phyloP scores from a whole-genome alignment of 192 early-diverging fungal genomes.

The Coemansia sp. region DNA sequence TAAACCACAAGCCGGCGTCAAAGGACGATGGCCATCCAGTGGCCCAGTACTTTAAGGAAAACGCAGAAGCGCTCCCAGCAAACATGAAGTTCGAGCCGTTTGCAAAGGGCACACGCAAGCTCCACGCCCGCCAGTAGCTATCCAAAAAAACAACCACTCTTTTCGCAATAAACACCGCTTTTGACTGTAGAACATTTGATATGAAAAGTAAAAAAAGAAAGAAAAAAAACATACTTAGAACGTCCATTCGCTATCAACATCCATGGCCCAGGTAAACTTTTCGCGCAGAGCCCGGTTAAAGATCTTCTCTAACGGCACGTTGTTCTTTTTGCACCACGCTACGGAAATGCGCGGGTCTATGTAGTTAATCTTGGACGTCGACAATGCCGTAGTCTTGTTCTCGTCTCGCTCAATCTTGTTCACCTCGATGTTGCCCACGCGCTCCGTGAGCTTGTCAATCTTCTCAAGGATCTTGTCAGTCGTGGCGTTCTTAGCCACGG shows the following conservation, averaged over 20 bases:
- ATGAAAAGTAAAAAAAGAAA: neutral
- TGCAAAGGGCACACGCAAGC: conserved; percentile 32
- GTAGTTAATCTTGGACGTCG: conserved; percentile 98
- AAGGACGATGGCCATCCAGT: conserved; percentile 47
- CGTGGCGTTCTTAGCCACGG: conserved; percentile 36
- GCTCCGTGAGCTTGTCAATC: conserved; percentile 67
- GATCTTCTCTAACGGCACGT: conserved; percentile 91
- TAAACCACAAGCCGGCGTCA: conserved; percentile 24
- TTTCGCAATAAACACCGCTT: neutral
- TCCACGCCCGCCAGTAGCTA: conserved; percentile 42
- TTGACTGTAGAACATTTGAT: neutral
- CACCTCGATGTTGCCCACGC: conserved; percentile 72
- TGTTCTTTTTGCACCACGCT: conserved; percentile 88
- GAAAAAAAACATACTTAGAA: conserved; percentile 22
- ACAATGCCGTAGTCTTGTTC: conserved; percentile 92
- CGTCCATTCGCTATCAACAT: conserved; percentile 66
- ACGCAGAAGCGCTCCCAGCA: conserved; percentile 24
- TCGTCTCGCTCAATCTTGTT: conserved; percentile 92
- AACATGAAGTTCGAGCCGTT: conserved; percentile 56
- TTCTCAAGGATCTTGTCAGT: conserved; percentile 75
- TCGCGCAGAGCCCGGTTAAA: conserved; percentile 87
- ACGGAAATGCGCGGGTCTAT: conserved; percentile 96
- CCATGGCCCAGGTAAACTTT: conserved; percentile 97
- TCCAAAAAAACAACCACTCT: neutral
- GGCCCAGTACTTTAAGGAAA: conserved; percentile 31